These are phyloP conservation scores for Cocos nucifera DNA, from an alignment of 176 grass and related monocot species.

Conservation along the genomic window DNA sequence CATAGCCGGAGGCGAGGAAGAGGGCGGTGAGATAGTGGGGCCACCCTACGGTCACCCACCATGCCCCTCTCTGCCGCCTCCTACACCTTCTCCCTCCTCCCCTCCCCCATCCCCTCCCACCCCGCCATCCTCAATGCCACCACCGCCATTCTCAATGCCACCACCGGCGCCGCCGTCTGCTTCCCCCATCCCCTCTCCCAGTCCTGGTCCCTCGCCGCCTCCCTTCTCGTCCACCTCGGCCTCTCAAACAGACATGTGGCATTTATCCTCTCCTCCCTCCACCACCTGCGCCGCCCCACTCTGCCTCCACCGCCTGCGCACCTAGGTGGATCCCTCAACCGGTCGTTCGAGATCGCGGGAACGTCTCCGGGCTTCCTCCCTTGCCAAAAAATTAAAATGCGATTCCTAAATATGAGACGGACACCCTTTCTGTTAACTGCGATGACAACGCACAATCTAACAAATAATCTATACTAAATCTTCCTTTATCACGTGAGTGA, in stretches of 20 bases:
- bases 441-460: no score
- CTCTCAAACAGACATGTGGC: neutral
- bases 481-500: no score
- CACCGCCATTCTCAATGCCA: constrained; percentile 15
- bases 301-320: no score
- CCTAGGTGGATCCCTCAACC: no score
- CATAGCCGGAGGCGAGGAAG: constrained; percentile 5
- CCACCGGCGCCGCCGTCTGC: constrained; percentile 18
- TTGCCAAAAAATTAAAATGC: no score
- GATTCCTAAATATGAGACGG: no score
- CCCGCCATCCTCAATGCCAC: constrained; percentile 24
- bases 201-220: constrained; percentile 15
- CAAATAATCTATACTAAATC: no score
- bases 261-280: neutral
- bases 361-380: no score
- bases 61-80: neutral
- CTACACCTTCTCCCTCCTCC: constrained; percentile 6
- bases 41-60: neutral
- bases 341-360: no score
- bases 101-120: neutral
- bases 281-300: no score
- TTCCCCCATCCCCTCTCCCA: constrained; percentile 21
- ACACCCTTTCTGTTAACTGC: no score
- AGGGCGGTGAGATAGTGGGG: no score
- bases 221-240: constrained; percentile 5